Conservation (phyloP, 2,329 filamentous ascomycete genomes). For the Neurospora sp. region DNA sequence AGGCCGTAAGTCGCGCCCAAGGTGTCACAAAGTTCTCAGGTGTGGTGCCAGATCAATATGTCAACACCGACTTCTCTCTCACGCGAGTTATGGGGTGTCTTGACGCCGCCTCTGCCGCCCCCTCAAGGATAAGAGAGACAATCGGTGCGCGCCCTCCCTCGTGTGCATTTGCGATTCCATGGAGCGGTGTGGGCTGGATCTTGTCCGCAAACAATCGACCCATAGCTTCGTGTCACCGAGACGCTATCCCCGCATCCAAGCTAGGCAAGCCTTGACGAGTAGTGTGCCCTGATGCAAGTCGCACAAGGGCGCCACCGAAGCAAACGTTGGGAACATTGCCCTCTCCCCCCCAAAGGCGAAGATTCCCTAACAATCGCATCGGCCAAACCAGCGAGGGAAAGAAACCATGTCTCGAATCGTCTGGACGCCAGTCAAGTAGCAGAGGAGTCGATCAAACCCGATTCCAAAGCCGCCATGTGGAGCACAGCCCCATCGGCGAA, state of each 20-base stretch:
- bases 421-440: constrained; percentile 70
- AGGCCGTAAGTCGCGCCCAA: not conserved
- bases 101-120: not conserved
- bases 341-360: not conserved
- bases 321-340: constrained; percentile 1
- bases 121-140: not conserved
- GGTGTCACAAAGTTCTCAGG: not conserved
- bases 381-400: constrained; percentile 67
- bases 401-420: constrained; percentile 79
- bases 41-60: not conserved
- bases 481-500: constrained; percentile 82
- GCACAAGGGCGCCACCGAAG: constrained; percentile 2
- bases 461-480: constrained; percentile 87
- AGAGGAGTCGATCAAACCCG: constrained; percentile 78
- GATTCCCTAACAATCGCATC: constrained; percentile 44
- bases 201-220: constrained; percentile 5
- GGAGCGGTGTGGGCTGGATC: constrained; percentile 1
- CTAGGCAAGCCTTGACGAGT: constrained; percentile 31
- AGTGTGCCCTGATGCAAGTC: constrained; percentile 14
- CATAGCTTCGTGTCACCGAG: constrained; percentile 16
- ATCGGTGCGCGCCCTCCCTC: not conserved
- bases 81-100: not conserved
- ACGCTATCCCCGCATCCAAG: constrained; percentile 22
- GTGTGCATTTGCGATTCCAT: not conserved
- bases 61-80: not conserved